Evolutionary conservation across 106 monocot genomes (phyloP).

Genomic region (Dioscorea zingiberensis): DNA sequence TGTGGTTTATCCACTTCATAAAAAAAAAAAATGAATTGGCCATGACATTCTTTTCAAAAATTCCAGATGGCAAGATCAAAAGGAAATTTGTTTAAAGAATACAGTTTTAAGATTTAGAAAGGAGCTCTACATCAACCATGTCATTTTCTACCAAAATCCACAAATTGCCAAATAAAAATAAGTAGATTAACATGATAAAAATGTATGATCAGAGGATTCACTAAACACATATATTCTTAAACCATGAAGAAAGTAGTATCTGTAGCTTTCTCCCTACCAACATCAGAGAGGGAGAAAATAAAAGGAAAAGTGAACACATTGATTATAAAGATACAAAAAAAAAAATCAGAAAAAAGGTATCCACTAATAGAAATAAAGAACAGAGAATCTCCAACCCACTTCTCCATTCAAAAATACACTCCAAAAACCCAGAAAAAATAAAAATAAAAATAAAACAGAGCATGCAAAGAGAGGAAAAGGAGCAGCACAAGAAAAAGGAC

Average conservation of each 20-base stretch:
- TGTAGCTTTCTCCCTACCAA: background rate
- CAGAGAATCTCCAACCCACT: background rate
- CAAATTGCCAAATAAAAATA: background rate
- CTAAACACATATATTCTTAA: background rate
- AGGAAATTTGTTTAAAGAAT: background rate
- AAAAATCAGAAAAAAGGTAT: background rate
- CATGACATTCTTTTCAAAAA: too few relatives aligned
- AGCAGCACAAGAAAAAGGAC: too few relatives aligned
- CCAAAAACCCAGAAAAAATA: background rate
- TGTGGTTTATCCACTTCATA: too few relatives aligned
- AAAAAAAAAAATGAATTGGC: too few relatives aligned
- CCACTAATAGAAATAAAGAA: background rate
- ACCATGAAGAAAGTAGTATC: background rate
- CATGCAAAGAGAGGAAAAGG: too few relatives aligned
- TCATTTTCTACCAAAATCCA: background rate
- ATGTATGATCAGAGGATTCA: background rate
- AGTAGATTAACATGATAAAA: background rate
- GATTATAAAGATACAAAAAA: background rate
- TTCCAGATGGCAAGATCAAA: background rate
- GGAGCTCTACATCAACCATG: background rate
- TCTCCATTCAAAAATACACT: background rate
- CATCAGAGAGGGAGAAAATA: background rate
- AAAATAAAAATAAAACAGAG: too few relatives aligned
- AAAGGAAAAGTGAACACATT: background rate
- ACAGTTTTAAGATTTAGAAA: background rate